phyloP scores from a whole-genome alignment of 1,139 yeast genomes.

The Debaryomycetaceae sp. region DNA sequence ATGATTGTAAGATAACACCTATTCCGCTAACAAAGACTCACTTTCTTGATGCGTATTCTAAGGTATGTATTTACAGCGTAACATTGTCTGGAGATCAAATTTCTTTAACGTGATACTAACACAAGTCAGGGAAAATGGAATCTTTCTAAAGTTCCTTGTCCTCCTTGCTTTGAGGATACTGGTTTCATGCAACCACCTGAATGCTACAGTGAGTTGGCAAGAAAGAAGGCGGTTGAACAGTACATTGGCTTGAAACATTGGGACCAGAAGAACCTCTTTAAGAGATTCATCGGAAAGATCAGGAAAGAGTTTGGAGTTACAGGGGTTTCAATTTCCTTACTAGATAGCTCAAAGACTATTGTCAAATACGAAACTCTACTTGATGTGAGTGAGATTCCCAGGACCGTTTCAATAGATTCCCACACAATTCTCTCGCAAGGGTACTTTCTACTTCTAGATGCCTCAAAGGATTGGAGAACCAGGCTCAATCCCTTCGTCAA shows the following conservation, averaged over 20 bases:
- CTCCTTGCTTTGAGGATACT: constrained; percentile 44
- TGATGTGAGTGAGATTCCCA: constrained; percentile 46
- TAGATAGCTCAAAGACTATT: constrained; percentile 46
- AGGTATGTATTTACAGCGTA: constrained; percentile 14
- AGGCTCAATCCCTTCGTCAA: constrained; percentile 57
- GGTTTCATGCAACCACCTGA: constrained; percentile 62
- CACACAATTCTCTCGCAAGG: constrained; percentile 61
- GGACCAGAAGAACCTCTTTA: constrained; percentile 42
- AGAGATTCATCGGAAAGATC: constrained; percentile 31
- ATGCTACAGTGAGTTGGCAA: constrained; percentile 39
- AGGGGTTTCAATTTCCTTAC: constrained; percentile 57
- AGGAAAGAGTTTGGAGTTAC: constrained; percentile 36
- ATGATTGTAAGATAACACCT: constrained; percentile 20
- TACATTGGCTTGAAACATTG: constrained; percentile 48
- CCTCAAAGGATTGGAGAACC: constrained; percentile 67
- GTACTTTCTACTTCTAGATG: constrained; percentile 53
- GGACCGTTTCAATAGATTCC: constrained; percentile 59
- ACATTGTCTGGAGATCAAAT: not conserved
- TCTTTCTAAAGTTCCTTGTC: constrained; percentile 53
- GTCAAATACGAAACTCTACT: constrained; percentile 49
- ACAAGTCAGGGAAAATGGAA: constrained; percentile 47
- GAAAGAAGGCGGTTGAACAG: constrained; percentile 40
- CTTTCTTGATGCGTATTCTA: constrained; percentile 59
- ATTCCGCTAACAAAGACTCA: constrained; percentile 52
- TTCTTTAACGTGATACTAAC: constrained; percentile 11